Percentiles rank a stretch among this genome's conserved stretches.
Conservation (phyloP, 495 filamentous ascomycete genomes). For the Extremus antarcticus region DNA sequence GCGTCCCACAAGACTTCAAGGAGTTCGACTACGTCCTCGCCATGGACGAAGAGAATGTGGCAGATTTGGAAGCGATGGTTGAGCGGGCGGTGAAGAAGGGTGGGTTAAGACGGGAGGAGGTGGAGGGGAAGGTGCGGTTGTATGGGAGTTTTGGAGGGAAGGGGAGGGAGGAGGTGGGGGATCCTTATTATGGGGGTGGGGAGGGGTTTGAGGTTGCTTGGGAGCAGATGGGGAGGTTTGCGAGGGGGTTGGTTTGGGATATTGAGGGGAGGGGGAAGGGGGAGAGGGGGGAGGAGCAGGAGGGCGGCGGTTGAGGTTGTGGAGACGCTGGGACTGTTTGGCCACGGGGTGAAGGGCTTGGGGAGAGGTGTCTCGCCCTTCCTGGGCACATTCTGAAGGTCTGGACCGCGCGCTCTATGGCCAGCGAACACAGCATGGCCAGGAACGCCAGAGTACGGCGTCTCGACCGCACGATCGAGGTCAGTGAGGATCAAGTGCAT, state of each 20-base stretch:
- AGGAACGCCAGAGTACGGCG: no score
- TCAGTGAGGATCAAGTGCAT: no score
- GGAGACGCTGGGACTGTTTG: no score
- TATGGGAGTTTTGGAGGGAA: constrained; percentile 74
- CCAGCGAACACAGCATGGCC: no score
- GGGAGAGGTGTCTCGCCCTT: no score
- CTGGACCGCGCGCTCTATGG: no score
- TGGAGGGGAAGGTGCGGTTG: constrained; percentile 50
- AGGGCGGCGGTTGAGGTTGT: neutral
- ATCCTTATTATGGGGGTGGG: constrained; percentile 83
- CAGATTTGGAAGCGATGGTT: constrained; percentile 52
- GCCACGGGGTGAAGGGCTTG: no score
- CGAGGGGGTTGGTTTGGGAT: constrained; percentile 55
- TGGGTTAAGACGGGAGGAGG: constrained; percentile 33
- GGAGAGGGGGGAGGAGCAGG: neutral
- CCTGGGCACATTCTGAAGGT: no score
- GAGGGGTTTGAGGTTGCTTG: constrained; percentile 80
- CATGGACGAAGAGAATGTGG: constrained; percentile 82
- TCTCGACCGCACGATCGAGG: no score
- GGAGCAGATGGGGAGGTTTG: constrained; percentile 71
- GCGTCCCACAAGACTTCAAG: constrained; percentile 53
- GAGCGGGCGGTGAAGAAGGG: constrained; percentile 41
- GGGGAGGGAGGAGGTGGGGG: constrained; percentile 56
- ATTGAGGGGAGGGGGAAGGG: constrained; percentile 22
- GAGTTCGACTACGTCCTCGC: constrained; percentile 87